Evolutionary conservation across 108 stramenopile genomes (phyloP).

Genomic region (Nitzschia inconspicua): DNA sequence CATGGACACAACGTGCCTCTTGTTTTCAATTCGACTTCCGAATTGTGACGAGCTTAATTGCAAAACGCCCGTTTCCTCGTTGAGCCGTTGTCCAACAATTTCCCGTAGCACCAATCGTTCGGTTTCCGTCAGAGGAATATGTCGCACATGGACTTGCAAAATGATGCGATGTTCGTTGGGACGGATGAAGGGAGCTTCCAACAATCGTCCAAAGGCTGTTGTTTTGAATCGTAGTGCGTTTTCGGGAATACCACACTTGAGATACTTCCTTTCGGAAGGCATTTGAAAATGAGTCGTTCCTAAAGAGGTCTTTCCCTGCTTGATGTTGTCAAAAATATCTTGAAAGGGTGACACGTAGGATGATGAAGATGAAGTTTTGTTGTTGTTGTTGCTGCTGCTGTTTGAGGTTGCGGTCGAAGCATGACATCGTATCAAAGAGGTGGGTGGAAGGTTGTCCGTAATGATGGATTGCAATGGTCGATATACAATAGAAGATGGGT

Average conservation of each 20-base stretch:
- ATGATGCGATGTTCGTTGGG: conserved; percentile 75
- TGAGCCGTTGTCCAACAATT: conserved; percentile 69
- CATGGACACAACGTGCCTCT: conserved; percentile 79
- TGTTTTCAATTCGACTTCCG: conserved; percentile 86
- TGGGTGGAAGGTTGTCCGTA: too few species aligned
- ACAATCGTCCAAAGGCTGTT: conserved; percentile 60
- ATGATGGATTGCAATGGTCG: too few species aligned
- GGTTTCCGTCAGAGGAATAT: conserved; percentile 56
- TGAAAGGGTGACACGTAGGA: conserved; percentile 64
- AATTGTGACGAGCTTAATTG: conserved; percentile 71
- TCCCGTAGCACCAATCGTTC: conserved; percentile 62
- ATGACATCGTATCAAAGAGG: too few species aligned
- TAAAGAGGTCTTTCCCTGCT: conserved; percentile 51
- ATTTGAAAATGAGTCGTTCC: conserved; percentile 35
- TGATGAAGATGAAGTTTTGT: not conserved
- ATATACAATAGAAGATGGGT: too few species aligned
- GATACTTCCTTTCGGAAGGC: conserved; percentile 33
- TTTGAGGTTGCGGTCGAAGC: not conserved
- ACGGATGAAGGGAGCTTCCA: conserved; percentile 64
- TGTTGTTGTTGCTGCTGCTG: not conserved
- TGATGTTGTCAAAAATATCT: conserved; percentile 63
- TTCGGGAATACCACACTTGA: conserved; percentile 81
- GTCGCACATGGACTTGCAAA: conserved; percentile 44
- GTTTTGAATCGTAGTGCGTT: conserved; percentile 63
- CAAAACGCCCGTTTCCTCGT: conserved; percentile 53